These are phyloP conservation scores for Edaphochlamys debaryana DNA, from an alignment of 139 green algal genomes.

Conservation along the genomic window DNA sequence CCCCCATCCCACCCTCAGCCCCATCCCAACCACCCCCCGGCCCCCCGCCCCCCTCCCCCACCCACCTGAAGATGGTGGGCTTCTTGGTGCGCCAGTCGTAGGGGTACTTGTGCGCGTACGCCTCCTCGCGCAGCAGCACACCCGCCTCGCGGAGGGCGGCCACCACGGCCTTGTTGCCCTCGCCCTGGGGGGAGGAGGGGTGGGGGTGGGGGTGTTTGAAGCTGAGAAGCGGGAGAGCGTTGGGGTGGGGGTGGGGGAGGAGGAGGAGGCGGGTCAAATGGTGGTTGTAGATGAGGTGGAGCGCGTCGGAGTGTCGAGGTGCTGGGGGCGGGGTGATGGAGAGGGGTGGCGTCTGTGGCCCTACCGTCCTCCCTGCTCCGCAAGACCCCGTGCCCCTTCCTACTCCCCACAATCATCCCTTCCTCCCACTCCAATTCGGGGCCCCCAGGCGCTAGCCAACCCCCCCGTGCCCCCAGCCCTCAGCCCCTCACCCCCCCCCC, in stretches of 20 bases:
- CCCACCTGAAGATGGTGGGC: slow-evolving; percentile 96
- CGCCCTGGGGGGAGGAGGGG: slow-evolving; percentile 47
- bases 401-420: no score
- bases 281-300: not conserved
- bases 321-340: no score
- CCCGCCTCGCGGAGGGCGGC: slow-evolving; percentile 66
- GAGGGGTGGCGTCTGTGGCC: no score
- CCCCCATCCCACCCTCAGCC: no score
- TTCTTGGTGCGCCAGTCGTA: slow-evolving; percentile 99
- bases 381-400: no score
- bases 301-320: no score
- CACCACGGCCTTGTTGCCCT: slow-evolving; percentile 92
- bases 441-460: not conserved
- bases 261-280: not conserved
- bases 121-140: slow-evolving; percentile 89
- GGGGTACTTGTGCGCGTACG: slow-evolving; percentile 98
- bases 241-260: not conserved
- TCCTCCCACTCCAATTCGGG: no score
- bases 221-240: not conserved
- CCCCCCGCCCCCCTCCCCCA: not conserved
- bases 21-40: no score
- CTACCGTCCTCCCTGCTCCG: no score
- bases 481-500: not conserved
- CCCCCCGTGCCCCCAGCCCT: not conserved
- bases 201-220: not conserved